Base-by-base conservation (phyloP, 1,139 yeast species). In the Taphrina confusa region DNA sequence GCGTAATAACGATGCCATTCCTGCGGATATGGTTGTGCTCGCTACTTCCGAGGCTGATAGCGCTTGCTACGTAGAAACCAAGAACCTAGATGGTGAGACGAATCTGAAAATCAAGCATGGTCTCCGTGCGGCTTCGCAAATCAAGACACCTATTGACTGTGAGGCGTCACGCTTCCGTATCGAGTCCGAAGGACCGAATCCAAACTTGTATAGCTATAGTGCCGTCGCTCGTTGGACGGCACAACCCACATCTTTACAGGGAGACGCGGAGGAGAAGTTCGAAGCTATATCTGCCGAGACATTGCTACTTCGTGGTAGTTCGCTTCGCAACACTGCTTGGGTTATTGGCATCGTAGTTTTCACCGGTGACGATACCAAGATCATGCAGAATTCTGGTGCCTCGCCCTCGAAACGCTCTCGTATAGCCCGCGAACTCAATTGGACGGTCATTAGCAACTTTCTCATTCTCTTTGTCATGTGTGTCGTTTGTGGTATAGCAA, bases 41-140 rank as follows among this genome's bases (percentile, higher is more conserved):
- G 82, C 96, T 1, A 84, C 96, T 0, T 85, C 95, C 0, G 97
- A 91, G 70, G 72, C 80, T 0, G 97, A 92, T 70, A 96, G 96
- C 44, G 90, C 85, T 49, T 91, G 97, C 74, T 91, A 85, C 69
- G 84, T 91, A 44, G 97, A 92, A 73, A 92, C 98, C 0, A 91
- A 90, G 69, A 92, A 92, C 71, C 79, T 92, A 68, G 97, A 92
- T 73, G 98, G 98, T 71, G 98, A 92, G 74, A 89, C 97, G 3
- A 92, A 92, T 71, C 78, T 92, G 71, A 92, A 92, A 72, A 82
- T 83, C 54, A 85, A 89, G 64, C 84, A 82, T 65, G 84, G 95
- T 12, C 74, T 92, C 61, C 81, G 82, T 62, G 82, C 88, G 67
- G 90, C 95, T 25, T 80, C 82, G 37, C 72, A 75, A 11, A 76